Evolutionary conservation across 177 flowering plant species (phyloP).

Genomic region (Tripterygium wilfordii): DNA sequence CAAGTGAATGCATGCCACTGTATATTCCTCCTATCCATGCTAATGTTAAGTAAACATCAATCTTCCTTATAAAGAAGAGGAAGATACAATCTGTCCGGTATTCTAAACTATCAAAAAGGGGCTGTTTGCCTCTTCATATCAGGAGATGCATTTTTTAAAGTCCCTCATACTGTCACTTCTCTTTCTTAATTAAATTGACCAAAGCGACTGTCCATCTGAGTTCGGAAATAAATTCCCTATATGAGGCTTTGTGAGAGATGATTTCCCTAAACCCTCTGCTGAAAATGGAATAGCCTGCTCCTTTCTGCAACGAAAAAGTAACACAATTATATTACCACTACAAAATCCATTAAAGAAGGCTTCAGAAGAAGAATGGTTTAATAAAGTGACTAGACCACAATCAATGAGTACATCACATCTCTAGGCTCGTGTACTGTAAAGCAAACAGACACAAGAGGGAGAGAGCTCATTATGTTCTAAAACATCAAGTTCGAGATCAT

Average conservation of each 20-base stretch:
- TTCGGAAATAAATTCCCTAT: slow-evolving; percentile 58
- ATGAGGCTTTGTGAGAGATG: slow-evolving; percentile 35
- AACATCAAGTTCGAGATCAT: too few species aligned
- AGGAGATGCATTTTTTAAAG: slow-evolving; percentile 16
- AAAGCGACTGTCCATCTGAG: slow-evolving; percentile 83
- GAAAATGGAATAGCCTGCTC: slow-evolving; percentile 44
- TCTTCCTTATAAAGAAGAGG: slow-evolving; percentile 37
- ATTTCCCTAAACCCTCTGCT: slow-evolving; percentile 41
- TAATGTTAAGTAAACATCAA: slow-evolving; percentile 34
- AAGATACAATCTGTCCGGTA: slow-evolving; percentile 48
- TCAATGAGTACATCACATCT: too few species aligned
- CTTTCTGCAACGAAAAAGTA: slow-evolving; percentile 37
- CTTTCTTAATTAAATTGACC: slow-evolving; percentile 62
- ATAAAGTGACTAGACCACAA: too few species aligned
- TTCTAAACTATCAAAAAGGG: slow-evolving; percentile 31
- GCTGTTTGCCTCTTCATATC: slow-evolving; percentile 30
- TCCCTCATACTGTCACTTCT: slow-evolving; percentile 17
- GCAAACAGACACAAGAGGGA: too few species aligned
- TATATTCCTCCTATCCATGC: slow-evolving; percentile 21
- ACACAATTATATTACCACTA: too few species aligned
- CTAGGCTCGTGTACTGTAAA: too few species aligned
- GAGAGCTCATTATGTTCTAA: too few species aligned
- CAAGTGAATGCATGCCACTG: slow-evolving; percentile 23
- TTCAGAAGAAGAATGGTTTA: too few species aligned
- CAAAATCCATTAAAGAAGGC: too few species aligned